Evolutionary conservation across 2,329 filamentous ascomycete species (phyloP).

Genomic region (Arthrobotrys entomopaga): DNA sequence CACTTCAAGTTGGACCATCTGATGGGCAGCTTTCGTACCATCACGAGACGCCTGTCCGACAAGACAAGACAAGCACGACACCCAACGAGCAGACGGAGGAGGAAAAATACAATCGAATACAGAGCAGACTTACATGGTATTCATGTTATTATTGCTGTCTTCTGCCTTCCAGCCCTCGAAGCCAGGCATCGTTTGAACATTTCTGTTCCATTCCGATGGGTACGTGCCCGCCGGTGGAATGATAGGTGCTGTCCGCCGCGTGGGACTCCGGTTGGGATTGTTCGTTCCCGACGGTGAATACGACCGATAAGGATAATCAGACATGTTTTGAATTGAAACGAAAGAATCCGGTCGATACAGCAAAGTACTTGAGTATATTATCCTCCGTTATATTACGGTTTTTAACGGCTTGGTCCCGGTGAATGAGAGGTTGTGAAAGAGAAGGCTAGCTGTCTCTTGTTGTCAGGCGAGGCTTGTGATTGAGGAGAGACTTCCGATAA

Average conservation of each 20-base stretch:
- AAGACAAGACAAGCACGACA: too few species aligned
- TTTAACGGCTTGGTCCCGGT: neutral
- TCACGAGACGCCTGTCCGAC: neutral
- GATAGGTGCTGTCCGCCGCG: conserved; percentile 24
- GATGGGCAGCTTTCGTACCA: conserved; percentile 37
- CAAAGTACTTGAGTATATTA: neutral
- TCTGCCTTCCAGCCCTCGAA: conserved; percentile 42
- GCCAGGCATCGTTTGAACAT: conserved; percentile 34
- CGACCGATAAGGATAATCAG: conserved; percentile 41
- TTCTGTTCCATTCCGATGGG: conserved; percentile 30
- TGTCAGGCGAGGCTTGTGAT: neutral
- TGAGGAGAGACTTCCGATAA: neutral
- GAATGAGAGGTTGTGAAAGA: neutral
- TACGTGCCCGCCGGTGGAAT: conserved; percentile 28
- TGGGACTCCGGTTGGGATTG: conserved; percentile 37
- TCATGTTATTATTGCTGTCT: neutral
- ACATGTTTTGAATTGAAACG: conserved; percentile 23
- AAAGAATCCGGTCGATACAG: neutral
- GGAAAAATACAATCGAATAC: conserved; percentile 2
- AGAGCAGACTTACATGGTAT: conserved; percentile 19
- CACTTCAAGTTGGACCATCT: conserved; percentile 12
- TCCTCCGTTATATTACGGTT: neutral
- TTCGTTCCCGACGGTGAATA: conserved; percentile 31
- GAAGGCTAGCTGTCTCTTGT: neutral
- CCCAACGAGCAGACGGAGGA: neutral